A percentile compares a stretch with the other conserved stretches of the same genome.
Evolutionary conservation across 140 eudicot species (phyloP).

Genomic region (Flaveria floridana): DNA sequence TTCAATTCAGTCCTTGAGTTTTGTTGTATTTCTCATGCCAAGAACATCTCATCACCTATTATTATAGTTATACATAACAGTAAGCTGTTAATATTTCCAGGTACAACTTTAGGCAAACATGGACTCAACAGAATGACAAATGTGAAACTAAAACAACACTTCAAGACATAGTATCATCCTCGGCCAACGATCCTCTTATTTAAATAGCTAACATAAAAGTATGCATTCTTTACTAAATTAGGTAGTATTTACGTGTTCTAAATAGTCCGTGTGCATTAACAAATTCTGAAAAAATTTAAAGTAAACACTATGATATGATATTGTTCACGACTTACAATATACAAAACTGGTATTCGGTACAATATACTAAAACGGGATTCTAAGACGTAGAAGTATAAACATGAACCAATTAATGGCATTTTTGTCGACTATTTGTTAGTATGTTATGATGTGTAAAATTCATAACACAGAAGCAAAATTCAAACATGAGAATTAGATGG

Average conservation of each 20-base stretch:
- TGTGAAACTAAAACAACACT: no score
- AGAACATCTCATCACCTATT: background rate
- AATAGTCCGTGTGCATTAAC: background rate
- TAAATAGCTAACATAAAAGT: no score
- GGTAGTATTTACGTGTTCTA: background rate
- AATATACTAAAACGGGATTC: conserved; percentile 14
- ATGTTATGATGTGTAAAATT: conserved; percentile 15
- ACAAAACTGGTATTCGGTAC: background rate
- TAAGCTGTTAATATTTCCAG: no score
- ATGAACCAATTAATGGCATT: conserved; percentile 2
- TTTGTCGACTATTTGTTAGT: background rate
- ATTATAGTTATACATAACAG: no score
- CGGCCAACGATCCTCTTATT: no score
- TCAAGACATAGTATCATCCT: no score
- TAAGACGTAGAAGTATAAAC: background rate
- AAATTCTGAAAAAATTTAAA: background rate
- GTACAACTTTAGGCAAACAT: no score
- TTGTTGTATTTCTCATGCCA: background rate
- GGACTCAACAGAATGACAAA: no score
- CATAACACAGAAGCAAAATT: conserved; percentile 4
- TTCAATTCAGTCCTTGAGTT: background rate
- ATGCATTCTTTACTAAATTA: no score
- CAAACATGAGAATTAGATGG: background rate
- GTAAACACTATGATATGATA: conserved; percentile 8
- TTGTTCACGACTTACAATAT: conserved; percentile 7